These are phyloP conservation scores for Sugiyamaella qingdaonensis DNA, from an alignment of 805 yeast species.

Conservation along the genomic window DNA sequence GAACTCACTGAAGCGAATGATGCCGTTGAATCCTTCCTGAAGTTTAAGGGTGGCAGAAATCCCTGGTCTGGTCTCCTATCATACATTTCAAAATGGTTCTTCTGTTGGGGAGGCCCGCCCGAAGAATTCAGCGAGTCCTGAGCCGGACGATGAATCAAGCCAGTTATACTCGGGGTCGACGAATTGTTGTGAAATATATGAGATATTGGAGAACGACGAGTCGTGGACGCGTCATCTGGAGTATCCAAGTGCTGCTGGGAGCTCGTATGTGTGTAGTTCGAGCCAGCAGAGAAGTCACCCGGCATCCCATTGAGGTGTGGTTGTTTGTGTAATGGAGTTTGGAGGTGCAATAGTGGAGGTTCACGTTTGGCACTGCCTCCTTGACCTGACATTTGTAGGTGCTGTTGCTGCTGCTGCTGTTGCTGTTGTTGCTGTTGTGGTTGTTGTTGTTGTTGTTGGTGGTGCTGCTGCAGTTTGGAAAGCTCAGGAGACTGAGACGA, in stretches of 20 bases:
- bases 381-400: constrained; percentile 1
- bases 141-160: neutral
- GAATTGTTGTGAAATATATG: neutral
- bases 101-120: neutral
- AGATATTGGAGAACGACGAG: constrained; percentile 1
- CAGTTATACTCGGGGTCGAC: neutral
- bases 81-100: constrained; percentile 1
- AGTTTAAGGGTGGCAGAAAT: constrained; percentile 6
- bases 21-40: constrained; percentile 6
- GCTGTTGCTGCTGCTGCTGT: constrained; percentile 8
- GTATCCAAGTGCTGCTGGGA: neutral
- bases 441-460: constrained; percentile 2
- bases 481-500: neutral
- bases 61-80: neutral
- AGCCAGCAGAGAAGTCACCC: neutral
- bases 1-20: neutral
- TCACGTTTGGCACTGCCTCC: neutral
- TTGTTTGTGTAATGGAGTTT: neutral
- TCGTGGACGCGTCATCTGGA: neutral
- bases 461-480: neutral
- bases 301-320: neutral
- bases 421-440: constrained; percentile 7
- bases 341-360: constrained; percentile 6
- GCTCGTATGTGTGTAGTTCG: neutral
- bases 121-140: neutral